These are phyloP conservation scores for Epichloe coenophiala DNA, from an alignment of 2,329 filamentous ascomycete genomes.

Conservation along the genomic window DNA sequence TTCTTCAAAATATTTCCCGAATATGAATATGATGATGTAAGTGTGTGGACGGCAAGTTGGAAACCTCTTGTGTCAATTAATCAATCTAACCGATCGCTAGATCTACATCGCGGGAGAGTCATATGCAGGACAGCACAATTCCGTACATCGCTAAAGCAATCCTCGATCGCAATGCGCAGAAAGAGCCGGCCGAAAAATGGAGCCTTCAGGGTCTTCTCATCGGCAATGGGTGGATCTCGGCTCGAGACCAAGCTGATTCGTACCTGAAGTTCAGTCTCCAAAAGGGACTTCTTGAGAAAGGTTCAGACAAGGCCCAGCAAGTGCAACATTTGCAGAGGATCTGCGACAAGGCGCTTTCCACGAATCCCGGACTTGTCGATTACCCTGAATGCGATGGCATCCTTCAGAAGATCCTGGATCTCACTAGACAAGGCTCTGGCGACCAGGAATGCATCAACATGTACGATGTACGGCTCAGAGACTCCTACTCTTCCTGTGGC, in stretches of 20 bases:
- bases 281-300: constrained; percentile 56
- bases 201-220: constrained; percentile 76
- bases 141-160: constrained; percentile 93
- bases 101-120: constrained; percentile 93
- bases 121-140: constrained; percentile 93
- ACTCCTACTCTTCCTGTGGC: constrained; percentile 71
- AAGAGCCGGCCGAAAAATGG: constrained; percentile 37
- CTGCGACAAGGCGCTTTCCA: constrained; percentile 51
- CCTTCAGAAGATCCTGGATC: constrained; percentile 55
- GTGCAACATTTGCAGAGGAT: constrained; percentile 56
- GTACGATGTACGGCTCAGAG: constrained; percentile 85
- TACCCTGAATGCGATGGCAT: constrained; percentile 61
- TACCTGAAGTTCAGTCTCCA: constrained; percentile 76
- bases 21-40: constrained; percentile 80
- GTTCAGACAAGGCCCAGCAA: constrained; percentile 46
- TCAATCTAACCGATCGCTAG: constrained; percentile 29
- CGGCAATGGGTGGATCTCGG: constrained; percentile 95
- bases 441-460: constrained; percentile 69
- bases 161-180: constrained; percentile 68
- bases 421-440: constrained; percentile 44
- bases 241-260: constrained; percentile 74
- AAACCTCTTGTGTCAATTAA: too few species aligned
- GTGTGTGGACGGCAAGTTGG: constrained; percentile 20
- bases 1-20: constrained; percentile 87
- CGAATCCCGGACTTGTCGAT: constrained; percentile 42